phyloP scores from a whole-genome alignment of 768 basidiomycete species.

The Trametes coccinea region DNA sequence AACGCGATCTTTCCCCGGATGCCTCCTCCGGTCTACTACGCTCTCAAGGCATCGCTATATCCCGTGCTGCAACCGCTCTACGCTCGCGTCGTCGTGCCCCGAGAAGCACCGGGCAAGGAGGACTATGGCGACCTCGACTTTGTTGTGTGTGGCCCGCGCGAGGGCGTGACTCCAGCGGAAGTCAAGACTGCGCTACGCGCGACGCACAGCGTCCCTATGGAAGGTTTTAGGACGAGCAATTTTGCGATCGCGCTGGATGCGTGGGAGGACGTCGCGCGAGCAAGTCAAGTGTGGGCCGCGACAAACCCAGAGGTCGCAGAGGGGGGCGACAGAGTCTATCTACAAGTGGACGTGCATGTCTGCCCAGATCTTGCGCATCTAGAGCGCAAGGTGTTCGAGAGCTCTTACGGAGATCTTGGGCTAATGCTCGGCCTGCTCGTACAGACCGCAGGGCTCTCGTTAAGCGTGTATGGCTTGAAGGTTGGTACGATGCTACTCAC shows the following conservation, averaged over 20 bases:
- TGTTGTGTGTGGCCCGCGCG: conserved; percentile 51
- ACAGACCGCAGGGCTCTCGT: conserved; percentile 48
- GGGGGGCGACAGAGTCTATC: conserved; percentile 28
- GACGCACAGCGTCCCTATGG: conserved; percentile 44
- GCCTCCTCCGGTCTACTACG: conserved; percentile 51
- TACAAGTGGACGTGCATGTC: conserved; percentile 66
- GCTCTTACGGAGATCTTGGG: conserved; percentile 70
- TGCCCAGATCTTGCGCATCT: conserved; percentile 52
- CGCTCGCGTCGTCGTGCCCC: conserved; percentile 51
- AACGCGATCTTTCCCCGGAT: conserved; percentile 59
- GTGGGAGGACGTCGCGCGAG: conserved; percentile 41
- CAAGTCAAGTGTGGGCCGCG: conserved; percentile 32
- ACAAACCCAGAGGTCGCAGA: conserved; percentile 21
- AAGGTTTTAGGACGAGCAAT: conserved; percentile 60
- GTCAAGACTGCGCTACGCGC: conserved; percentile 48
- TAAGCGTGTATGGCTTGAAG: conserved; percentile 60
- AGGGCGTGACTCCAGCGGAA: conserved; percentile 18
- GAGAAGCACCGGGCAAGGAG: conserved; percentile 63
- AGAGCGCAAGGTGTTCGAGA: conserved; percentile 53
- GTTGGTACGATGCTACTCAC: conserved; percentile 32
- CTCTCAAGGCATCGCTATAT: conserved; percentile 48
- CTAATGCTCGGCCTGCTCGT: conserved; percentile 66
- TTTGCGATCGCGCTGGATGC: conserved; percentile 52
- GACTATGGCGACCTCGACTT: conserved; percentile 75
- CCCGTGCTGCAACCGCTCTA: conserved; percentile 49